Conservation (phyloP, 2,329 filamentous ascomycete genomes). For the Simplicillium aogashimaense region DNA sequence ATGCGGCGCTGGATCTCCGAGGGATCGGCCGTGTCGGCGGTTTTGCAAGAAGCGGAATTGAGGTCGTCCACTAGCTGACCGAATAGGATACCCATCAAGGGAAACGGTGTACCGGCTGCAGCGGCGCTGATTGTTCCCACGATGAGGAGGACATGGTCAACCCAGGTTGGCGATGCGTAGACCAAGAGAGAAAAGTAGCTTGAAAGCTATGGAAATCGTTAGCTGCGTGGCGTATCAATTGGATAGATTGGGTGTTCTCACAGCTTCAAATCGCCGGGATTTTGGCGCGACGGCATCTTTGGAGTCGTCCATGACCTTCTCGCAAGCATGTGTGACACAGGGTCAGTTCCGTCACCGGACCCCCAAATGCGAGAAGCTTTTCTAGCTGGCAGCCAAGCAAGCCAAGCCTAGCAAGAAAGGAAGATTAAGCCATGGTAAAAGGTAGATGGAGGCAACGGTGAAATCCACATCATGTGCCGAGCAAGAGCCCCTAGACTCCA, state of each 20-base stretch:
- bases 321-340: not conserved
- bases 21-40: constrained; percentile 13
- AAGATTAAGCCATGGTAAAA: too few species aligned
- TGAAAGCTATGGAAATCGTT: constrained; percentile 15
- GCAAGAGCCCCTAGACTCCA: too few species aligned
- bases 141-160: constrained; percentile 31
- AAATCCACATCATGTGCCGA: too few species aligned
- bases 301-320: too few species aligned
- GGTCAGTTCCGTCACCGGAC: not conserved
- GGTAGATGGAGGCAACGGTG: too few species aligned
- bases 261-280: too few species aligned
- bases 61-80: constrained; percentile 53
- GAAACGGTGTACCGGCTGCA: constrained; percentile 52
- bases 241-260: too few species aligned
- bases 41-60: constrained; percentile 43
- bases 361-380: not conserved
- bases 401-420: too few species aligned
- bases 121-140: constrained; percentile 35
- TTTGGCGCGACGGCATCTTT: too few species aligned
- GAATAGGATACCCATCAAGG: constrained; percentile 54
- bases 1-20: constrained; percentile 29
- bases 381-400: too few species aligned
- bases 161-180: constrained; percentile 31
- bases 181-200: constrained; percentile 34
- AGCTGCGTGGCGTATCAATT: too few species aligned